Evolutionary conservation across 805 yeast species (phyloP), one percentile per base, ranked within the genome.

Genomic region (Blastobotrys robertii): DNA sequence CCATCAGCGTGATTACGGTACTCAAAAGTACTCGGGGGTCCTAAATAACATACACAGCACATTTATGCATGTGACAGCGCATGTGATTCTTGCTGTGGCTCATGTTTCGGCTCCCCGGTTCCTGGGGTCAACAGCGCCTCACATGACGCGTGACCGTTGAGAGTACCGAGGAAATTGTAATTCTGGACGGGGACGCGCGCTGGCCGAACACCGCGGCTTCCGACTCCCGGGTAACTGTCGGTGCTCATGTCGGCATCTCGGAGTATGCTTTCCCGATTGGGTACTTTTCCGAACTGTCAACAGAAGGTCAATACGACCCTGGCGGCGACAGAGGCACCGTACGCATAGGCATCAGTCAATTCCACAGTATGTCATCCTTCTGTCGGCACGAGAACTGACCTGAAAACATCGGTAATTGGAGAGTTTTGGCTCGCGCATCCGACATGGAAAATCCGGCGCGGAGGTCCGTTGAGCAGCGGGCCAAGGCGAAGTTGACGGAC

Each of bases 341-440:
- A 61, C 0, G 95, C 96, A 69, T 96, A 87, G 1, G 95, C 92
- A 62, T 87, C 87, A 6, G 90, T 77, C 38, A 84, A 74, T 54
- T 84, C 87, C 32, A 82, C 79, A 46, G 76, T 74, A 58, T 63
- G 84, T 48, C 81, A 77, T 1, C 88, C 92, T 1, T 68, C 62
- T 16, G 65, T 56, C 0, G 84, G 77, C 4, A 87, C 88, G 30
- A 87, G 61, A 6, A 87, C 77, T 9, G 79, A 67, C 8, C 87
- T 77, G 67, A 84, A 81, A 50, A 76, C 80, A 14, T 64, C 60
- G 29, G 86, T 78, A 41, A 87, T 81, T 22, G 85, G 73, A 14
- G 57, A 49, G 58, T 88, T 87, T 38, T 76, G 75, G 3, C 92
- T 79, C 0, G 87, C 86, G 10, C 96, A 96, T 7, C 96, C 97